Evolutionary conservation across 2,329 filamentous ascomycete species (phyloP).

Genomic region (Fusarium foetens): DNA sequence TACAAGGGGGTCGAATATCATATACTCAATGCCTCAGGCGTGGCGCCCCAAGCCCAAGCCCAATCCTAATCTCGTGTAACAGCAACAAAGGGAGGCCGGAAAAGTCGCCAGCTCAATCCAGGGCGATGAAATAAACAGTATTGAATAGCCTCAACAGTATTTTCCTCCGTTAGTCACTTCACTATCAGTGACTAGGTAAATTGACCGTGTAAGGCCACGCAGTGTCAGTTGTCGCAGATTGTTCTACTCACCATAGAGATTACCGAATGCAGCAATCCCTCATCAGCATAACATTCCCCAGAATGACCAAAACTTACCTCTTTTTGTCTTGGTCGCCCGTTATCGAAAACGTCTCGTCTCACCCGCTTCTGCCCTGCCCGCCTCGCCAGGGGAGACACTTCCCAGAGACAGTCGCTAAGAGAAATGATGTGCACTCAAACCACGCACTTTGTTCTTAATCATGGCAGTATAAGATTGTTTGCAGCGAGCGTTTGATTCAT

Average conservation of each 20-base stretch:
- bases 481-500: conserved; percentile 22
- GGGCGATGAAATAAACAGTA: not conserved
- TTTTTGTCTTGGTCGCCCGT: conserved; percentile 18
- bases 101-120: not conserved
- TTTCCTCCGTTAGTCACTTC: not conserved
- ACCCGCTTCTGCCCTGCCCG: not conserved
- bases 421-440: conserved; percentile 21
- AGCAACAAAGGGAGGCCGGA: conserved; percentile 10
- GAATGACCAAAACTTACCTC: not conserved
- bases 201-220: not conserved
- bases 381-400: conserved; percentile 12
- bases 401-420: conserved; percentile 33
- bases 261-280: conserved; percentile 25
- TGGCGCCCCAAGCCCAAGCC: not conserved
- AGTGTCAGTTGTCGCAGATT: conserved; percentile 27
- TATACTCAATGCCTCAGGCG: conserved; percentile 17
- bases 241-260: conserved; percentile 14
- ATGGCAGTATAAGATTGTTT: conserved; percentile 8
- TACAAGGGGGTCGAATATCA: conserved; percentile 20
- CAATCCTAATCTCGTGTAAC: conserved; percentile 12
- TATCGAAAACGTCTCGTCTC: conserved; percentile 35
- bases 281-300: not conserved
- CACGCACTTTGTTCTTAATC: not conserved
- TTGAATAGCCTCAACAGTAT: not conserved
- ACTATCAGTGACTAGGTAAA: not conserved